phyloP scores from a whole-genome alignment of 768 basidiomycete genomes.

The Naematelia encephala region DNA sequence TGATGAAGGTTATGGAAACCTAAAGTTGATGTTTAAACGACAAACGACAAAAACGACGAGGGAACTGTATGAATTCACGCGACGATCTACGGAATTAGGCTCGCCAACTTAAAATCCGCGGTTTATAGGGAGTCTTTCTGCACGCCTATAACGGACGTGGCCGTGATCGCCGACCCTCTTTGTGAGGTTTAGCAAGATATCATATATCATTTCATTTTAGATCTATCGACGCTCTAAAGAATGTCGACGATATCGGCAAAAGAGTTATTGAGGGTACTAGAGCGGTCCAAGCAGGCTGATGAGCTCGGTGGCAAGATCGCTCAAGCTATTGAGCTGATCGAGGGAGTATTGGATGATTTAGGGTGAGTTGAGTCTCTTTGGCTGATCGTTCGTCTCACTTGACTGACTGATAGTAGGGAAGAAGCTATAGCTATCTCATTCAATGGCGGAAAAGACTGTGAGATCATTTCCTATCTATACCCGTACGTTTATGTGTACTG shows the following conservation, averaged over 20 bases:
- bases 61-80: background rate
- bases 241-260: slow-evolving; percentile 14
- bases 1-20: background rate
- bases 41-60: background rate
- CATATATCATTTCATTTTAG: no score
- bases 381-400: no score
- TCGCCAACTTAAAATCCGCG: background rate
- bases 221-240: background rate
- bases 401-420: slow-evolving; percentile 54
- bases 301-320: slow-evolving; percentile 54
- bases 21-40: background rate
- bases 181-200: no score
- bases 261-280: slow-evolving; percentile 27
- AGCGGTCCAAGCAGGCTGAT: slow-evolving; percentile 25
- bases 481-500: no score
- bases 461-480: slow-evolving; percentile 9
- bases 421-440: slow-evolving; percentile 82
- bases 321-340: slow-evolving; percentile 78
- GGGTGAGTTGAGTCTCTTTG: slow-evolving; percentile 65
- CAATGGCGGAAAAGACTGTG: slow-evolving; percentile 98
- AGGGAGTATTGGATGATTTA: slow-evolving; percentile 68
- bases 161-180: background rate
- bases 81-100: background rate
- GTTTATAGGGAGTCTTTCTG: background rate
- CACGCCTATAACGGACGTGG: background rate